Evolutionary conservation across 2,329 filamentous ascomycete species (phyloP), one percentile per base, ranked within the genome.

Genomic region (Trichoderma simmonsii): DNA sequence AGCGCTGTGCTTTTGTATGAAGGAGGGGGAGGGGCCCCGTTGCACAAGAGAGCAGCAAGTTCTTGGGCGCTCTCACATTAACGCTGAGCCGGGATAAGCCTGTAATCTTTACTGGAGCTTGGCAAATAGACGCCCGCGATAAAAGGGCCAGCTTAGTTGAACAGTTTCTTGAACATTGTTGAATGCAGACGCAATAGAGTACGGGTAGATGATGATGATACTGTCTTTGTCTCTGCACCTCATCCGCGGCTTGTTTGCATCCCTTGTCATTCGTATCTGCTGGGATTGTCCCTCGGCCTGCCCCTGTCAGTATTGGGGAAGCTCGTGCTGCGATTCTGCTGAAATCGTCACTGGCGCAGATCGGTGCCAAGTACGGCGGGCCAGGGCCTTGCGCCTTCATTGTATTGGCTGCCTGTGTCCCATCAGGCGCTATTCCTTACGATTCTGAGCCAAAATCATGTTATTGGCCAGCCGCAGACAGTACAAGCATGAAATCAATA

Each of bases 11-110:
- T 60, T 60, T 64, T 24, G 24, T 18, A 68, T 68, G 70, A 72
- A 72, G 70, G 70, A 72, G 70, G 70, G 70, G 70, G 64, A 66
- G 63, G 63, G 62, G 70, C 59, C 68, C 43, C 51, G 34, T 28
- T 7, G 57, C 59, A 66, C 57, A 34, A 60, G 28, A 34, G 18
- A 67, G 63, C 18, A 30, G 34, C 28, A 30, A 60, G 30, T n/a
- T n/a, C n/a, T 30, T 70, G 36, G 48, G 28, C 51, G 54, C 24
- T 24, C 64, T 36, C 64, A 21, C 32, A 24, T 61, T 14, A 24
- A 18, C 43, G 26, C 43, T 24, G 30, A 26, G n/a, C 63, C 21
- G 51, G 64, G 64, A 57, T 67, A 7, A 28, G 64, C 64, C 64
- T 57, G 64, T 24, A 67, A 30, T 61, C 24, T 32, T 70, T 62